phyloP scores from a whole-genome alignment of 2,329 filamentous ascomycete species.

The Penicillium verrucosum region DNA sequence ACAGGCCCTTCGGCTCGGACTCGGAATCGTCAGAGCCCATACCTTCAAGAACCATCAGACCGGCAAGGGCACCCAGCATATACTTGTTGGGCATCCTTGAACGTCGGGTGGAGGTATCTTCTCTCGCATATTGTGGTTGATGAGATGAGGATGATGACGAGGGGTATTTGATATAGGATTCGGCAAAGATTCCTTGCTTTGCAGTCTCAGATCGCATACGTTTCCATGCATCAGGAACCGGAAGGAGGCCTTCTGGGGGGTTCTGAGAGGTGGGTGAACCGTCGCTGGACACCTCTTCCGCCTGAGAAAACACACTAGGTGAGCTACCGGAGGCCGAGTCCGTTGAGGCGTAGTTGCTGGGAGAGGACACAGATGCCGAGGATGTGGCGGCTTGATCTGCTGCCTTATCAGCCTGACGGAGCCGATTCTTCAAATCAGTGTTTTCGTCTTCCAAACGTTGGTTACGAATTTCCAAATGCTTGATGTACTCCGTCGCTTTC shows the following conservation, averaged over 20 bases:
- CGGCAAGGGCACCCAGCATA: conserved; percentile 89
- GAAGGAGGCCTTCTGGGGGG: conserved; percentile 44
- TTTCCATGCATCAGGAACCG: conserved; percentile 44
- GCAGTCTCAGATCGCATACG: conserved; percentile 39
- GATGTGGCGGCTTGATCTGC: conserved; percentile 41
- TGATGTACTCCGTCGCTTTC: conserved; percentile 95
- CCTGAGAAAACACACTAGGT: conserved; percentile 42
- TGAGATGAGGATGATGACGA: conserved; percentile 21
- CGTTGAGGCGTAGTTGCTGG: conserved; percentile 39
- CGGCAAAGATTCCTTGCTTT: conserved; percentile 35
- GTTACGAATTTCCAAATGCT: conserved; percentile 88
- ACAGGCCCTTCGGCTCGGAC: conserved; percentile 63
- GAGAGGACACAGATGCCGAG: conserved; percentile 39
- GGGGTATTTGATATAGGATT: conserved; percentile 37
- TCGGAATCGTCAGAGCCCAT: conserved; percentile 66
- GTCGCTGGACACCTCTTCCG: conserved; percentile 36
- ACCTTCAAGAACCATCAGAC: conserved; percentile 87
- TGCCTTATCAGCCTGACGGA: conserved; percentile 72
- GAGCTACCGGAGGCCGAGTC: conserved; percentile 37
- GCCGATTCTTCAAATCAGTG: conserved; percentile 68
- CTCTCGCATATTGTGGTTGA: conserved; percentile 32
- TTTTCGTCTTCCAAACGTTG: conserved; percentile 80
- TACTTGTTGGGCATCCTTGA: conserved; percentile 65
- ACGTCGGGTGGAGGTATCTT: conserved; percentile 44
- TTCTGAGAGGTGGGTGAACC: conserved; percentile 30